Evolutionary conservation across 768 basidiomycete genomes (phyloP), one percentile per base, ranked within the genome.

Genomic region (Fistulinella prunicolor): DNA sequence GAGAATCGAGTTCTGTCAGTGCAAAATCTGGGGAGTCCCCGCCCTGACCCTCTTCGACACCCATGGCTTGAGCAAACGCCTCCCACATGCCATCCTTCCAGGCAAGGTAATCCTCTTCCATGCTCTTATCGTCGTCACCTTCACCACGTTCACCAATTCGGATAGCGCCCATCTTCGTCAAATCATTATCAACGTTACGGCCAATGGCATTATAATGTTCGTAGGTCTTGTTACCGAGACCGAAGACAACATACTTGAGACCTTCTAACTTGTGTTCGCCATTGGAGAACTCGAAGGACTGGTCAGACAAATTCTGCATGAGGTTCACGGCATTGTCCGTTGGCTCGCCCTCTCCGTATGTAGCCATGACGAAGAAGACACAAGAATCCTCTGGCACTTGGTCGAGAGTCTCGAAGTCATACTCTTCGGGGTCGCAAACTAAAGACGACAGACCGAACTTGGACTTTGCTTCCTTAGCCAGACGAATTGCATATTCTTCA

Each of bases 61-160:
- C 78, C 79, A 97, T 79, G 19, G 79, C 79, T 46, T 75, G 66
- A n/a, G 93, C 78, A 51, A 98, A 90, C 5, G 83, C 82, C 16
- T 87, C 85, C 89, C 94, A 98, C 94, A 98, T 94, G 57, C 77
- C 79, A 62, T 99, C 95, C 69, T 98, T 99, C 95, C 95, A 99
- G 60, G 91, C 94, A 12, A 99, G 81, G 66, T 98, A 99, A 68
- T 99, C 95, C 73, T 99, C 95, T 67, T 99, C 95, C 94, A 99
- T 97, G 64, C 89, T 93, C 76, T 96, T 96, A 70, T 99, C 96
- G 63, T 99, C 95, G 62, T 99, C 96, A 54, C 95, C 95, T 69
- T 98, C 94, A 9, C 95, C 95, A 32, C 86, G 77, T 64, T 86
- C 85, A 36, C 94, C 94, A 29, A 98, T 88, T 44, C 92, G 83